Conservation (phyloP, 2,329 filamentous ascomycete species). For the Claviceps cyperi region DNA sequence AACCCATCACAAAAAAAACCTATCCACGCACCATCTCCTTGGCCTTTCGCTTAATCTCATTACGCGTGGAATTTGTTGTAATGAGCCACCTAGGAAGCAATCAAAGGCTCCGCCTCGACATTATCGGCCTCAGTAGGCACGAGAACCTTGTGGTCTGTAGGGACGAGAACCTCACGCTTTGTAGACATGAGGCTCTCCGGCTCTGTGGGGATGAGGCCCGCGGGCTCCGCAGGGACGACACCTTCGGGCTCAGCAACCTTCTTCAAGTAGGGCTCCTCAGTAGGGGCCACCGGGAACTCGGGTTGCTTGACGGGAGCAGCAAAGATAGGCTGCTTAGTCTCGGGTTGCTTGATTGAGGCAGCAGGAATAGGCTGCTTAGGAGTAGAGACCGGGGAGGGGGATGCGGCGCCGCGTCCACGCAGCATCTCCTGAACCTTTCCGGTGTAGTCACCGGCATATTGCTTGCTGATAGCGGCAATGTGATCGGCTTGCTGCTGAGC, state of each 20-base stretch:
- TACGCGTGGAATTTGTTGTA: slow-evolving; percentile 14
- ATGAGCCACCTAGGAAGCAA: slow-evolving; percentile 15
- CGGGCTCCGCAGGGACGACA: not conserved
- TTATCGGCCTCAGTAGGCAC: slow-evolving; percentile 13
- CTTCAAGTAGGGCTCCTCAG: slow-evolving; percentile 17
- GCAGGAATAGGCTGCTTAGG: slow-evolving; percentile 19
- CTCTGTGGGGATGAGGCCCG: slow-evolving; percentile 11
- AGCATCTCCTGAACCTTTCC: slow-evolving; percentile 53
- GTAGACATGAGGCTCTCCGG: slow-evolving; percentile 3
- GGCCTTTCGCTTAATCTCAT: slow-evolving; percentile 11
- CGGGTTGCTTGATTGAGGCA: not conserved
- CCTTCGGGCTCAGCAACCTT: slow-evolving; percentile 10
- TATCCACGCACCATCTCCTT: slow-evolving; percentile 6
- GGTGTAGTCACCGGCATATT: slow-evolving; percentile 54
- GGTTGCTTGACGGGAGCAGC: slow-evolving; percentile 12
- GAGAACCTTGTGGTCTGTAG: not conserved
- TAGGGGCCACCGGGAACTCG: slow-evolving; percentile 23
- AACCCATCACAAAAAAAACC: not conserved
- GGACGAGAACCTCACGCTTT: slow-evolving; percentile 9
- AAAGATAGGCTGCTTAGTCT: slow-evolving; percentile 16
- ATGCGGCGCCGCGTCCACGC: slow-evolving; percentile 31
- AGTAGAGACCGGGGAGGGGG: slow-evolving; percentile 24
- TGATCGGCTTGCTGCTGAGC: slow-evolving; percentile 51
- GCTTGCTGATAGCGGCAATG: slow-evolving; percentile 49
- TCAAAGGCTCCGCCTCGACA: slow-evolving; percentile 15